A percentile compares a stretch with the other conserved stretches of the same genome.
phyloP scores from a whole-genome alignment of 2,329 filamentous ascomycete genomes.

The Beauveria asiatica region DNA sequence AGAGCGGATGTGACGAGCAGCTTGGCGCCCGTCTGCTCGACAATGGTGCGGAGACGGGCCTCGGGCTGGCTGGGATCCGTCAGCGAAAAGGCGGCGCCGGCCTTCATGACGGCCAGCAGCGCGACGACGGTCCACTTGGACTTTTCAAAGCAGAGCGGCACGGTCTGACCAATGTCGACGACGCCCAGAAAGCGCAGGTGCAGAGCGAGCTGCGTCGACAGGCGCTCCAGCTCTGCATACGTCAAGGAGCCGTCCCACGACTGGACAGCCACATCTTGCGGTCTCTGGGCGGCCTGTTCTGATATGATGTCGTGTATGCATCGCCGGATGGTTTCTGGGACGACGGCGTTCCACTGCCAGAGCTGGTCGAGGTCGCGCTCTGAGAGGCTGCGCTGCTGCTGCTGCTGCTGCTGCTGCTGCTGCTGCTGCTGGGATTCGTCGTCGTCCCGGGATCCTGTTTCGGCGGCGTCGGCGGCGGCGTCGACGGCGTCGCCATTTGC shows the following conservation, averaged over 20 bases:
- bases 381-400: slow-evolving; percentile 3
- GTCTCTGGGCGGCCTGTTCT: slow-evolving; percentile 27
- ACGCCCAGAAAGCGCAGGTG: slow-evolving; percentile 31
- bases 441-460: background rate
- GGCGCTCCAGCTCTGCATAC: slow-evolving; percentile 34
- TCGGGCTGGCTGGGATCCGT: slow-evolving; percentile 39
- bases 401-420: background rate
- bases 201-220: slow-evolving; percentile 33
- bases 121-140: slow-evolving; percentile 37
- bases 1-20: slow-evolving; percentile 32
- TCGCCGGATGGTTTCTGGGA: slow-evolving; percentile 30
- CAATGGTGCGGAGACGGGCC: slow-evolving; percentile 35
- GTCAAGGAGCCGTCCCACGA: slow-evolving; percentile 43
- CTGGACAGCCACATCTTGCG: slow-evolving; percentile 34
- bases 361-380: slow-evolving; percentile 33
- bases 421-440: background rate
- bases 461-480: too few species aligned
- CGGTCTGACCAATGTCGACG: slow-evolving; percentile 28
- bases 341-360: slow-evolving; percentile 36
- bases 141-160: slow-evolving; percentile 45
- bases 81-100: slow-evolving; percentile 39
- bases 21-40: slow-evolving; percentile 32
- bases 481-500: background rate
- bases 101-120: slow-evolving; percentile 39
- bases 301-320: slow-evolving; percentile 41